A percentile compares a stretch with the other conserved stretches of the same genome.
Evolutionary conservation across 306 rosid species (phyloP).

Genomic region (Cucumis hystrix): DNA sequence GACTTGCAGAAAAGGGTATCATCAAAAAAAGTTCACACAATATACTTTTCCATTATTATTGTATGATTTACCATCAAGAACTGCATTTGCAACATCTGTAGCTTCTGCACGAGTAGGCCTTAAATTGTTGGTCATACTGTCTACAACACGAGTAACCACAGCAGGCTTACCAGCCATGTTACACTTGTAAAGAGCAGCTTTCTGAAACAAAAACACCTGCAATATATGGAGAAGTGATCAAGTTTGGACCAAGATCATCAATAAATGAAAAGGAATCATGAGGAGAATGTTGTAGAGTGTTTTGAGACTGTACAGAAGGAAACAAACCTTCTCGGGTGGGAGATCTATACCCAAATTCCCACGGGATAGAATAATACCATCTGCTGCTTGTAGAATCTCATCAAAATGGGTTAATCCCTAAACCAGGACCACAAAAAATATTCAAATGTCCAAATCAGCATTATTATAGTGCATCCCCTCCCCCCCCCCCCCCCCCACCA

Average conservation of each 20-base stretch:
- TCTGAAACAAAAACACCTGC: slow-evolving; percentile 93
- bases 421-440: background rate
- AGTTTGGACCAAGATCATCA: background rate
- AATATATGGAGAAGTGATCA: slow-evolving; percentile 11
- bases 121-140: slow-evolving; percentile 95
- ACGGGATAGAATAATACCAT: slow-evolving; percentile 44
- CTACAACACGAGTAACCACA: slow-evolving; percentile 98
- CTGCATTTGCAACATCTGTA: slow-evolving; percentile 99
- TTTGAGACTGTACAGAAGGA: background rate
- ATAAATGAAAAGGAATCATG: background rate
- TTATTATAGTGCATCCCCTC: background rate
- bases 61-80: slow-evolving; percentile 65
- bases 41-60: background rate
- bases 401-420: slow-evolving; percentile 41
- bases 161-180: slow-evolving; percentile 99
- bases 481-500: no score
- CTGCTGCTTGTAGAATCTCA: slow-evolving; percentile 46
- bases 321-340: slow-evolving; percentile 41
- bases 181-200: slow-evolving; percentile 91
- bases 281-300: background rate
- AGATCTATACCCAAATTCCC: slow-evolving; percentile 49
- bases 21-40: background rate
- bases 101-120: slow-evolving; percentile 99
- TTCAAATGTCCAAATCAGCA: background rate
- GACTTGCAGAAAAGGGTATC: background rate